These are phyloP conservation scores for Rubia tinctorum DNA, from an alignment of 305 asterid genomes.

Conservation along the genomic window DNA sequence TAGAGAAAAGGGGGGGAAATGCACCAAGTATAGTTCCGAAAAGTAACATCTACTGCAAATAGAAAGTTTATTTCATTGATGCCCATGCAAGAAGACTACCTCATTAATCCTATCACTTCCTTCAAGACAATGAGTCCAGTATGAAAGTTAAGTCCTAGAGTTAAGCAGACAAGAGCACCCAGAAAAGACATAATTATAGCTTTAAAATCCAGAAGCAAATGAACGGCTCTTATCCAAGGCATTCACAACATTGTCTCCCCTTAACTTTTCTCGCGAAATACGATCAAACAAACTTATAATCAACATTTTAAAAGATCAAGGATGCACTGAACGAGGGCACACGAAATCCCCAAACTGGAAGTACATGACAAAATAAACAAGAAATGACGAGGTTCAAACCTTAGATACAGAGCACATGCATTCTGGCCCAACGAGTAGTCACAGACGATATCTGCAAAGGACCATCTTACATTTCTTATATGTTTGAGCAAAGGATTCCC, in stretches of 20 bases:
- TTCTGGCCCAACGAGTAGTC: constrained; percentile 82
- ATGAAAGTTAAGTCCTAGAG: not conserved
- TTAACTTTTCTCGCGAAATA: not conserved
- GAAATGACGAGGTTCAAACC: constrained; percentile 42
- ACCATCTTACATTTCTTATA: constrained; percentile 91
- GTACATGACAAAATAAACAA: constrained; percentile 11
- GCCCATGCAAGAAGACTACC: constrained; percentile 2
- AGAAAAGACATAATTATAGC: not conserved
- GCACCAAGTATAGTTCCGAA: constrained; percentile 4
- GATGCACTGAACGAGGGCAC: constrained; percentile 3
- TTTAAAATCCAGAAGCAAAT: not conserved
- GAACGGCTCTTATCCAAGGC: not conserved
- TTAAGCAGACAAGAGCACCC: not conserved
- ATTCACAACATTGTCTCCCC: not conserved
- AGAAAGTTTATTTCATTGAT: not conserved
- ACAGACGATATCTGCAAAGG: constrained; percentile 71
- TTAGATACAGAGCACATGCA: constrained; percentile 84
- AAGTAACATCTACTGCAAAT: not conserved
- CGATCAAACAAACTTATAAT: not conserved
- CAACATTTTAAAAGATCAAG: not conserved
- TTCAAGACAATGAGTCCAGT: not conserved
- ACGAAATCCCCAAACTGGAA: not conserved
- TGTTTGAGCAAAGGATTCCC: constrained; percentile 96
- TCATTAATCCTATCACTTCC: not conserved
- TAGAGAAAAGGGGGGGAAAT: not conserved